A percentile compares a stretch with the other conserved stretches of the same genome.
Evolutionary conservation across 2,329 filamentous ascomycete species (phyloP).

Genomic region (Phaeosphaeriaceae sp.): DNA sequence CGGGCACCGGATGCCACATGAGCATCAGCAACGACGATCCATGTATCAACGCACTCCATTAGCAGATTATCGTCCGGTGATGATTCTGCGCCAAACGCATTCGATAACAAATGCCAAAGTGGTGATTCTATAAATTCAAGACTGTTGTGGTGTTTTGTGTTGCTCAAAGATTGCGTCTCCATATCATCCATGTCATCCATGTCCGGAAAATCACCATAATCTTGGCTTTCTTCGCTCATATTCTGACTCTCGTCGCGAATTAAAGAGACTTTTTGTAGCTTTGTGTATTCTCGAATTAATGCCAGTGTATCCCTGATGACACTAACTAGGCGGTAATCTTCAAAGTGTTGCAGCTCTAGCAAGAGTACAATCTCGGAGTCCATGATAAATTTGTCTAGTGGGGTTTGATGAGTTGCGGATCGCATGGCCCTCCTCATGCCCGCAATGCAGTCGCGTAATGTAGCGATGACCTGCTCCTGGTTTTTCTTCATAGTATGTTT

Average conservation of each 20-base stretch:
- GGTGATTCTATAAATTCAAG: constrained; percentile 55
- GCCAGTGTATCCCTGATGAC: constrained; percentile 58
- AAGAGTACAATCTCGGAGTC: constrained; percentile 54
- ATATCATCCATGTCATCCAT: constrained; percentile 55
- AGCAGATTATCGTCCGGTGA: constrained; percentile 61
- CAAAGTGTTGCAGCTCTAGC: constrained; percentile 60
- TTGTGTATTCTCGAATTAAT: constrained; percentile 53
- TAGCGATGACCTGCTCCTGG: constrained; percentile 62
- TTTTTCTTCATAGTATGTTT: constrained; percentile 62
- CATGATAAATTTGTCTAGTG: constrained; percentile 52
- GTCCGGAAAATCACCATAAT: constrained; percentile 66
- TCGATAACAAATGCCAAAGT: constrained; percentile 63
- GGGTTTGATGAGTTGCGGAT: constrained; percentile 48
- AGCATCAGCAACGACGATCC: constrained; percentile 57
- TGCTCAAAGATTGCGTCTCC: constrained; percentile 15
- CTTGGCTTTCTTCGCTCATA: constrained; percentile 66
- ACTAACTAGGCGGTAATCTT: constrained; percentile 51
- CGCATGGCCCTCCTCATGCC: constrained; percentile 58
- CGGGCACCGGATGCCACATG: constrained; percentile 54
- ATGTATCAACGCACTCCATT: constrained; percentile 60
- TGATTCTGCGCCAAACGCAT: constrained; percentile 65
- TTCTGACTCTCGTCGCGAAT: constrained; percentile 40
- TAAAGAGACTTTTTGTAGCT: constrained; percentile 12
- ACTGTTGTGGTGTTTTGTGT: constrained; percentile 10
- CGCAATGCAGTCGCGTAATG: constrained; percentile 59